Conservation (phyloP, 1,284 basidiomycete species). For the Fomes fomentarius region DNA sequence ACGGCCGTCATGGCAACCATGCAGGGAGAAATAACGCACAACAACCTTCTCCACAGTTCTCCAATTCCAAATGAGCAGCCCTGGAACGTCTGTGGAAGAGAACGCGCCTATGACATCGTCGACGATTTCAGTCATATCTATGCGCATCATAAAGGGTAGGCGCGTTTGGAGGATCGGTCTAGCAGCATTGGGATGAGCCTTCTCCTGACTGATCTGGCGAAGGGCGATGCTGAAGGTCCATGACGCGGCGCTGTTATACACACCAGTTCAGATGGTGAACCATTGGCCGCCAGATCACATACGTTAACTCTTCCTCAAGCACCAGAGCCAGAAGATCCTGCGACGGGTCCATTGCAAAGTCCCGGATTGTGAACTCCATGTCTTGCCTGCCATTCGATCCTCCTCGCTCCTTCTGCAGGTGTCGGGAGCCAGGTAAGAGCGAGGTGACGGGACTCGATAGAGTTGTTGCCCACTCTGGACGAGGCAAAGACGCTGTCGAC, state of each 20-base stretch:
- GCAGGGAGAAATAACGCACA: too few relatives aligned
- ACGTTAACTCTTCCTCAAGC: conserved; percentile 11
- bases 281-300: too few relatives aligned
- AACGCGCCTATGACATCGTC: conserved; percentile 55
- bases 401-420: conserved; percentile 10
- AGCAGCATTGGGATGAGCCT: conserved; percentile 41
- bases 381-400: conserved; percentile 37
- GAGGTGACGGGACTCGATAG: conserved; percentile 36
- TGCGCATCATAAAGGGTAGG: conserved; percentile 35
- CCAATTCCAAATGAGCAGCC: conserved; percentile 60
- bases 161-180: conserved; percentile 29
- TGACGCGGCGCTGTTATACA: not conserved
- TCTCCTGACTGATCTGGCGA: conserved; percentile 46
- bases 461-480: conserved; percentile 29
- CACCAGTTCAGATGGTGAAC: not conserved
- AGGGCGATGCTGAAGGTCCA: conserved; percentile 29
- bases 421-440: conserved; percentile 45
- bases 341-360: conserved; percentile 67
- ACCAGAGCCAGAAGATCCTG: conserved; percentile 59
- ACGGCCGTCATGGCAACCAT: too few relatives aligned
- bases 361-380: conserved; percentile 47
- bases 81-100: conserved; percentile 38
- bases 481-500: conserved; percentile 59
- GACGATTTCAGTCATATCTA: conserved; percentile 49
- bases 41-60: conserved; percentile 45